phyloP scores from a whole-genome alignment of 2,329 filamentous ascomycete genomes.

The Pseudogymnoascus sp. region DNA sequence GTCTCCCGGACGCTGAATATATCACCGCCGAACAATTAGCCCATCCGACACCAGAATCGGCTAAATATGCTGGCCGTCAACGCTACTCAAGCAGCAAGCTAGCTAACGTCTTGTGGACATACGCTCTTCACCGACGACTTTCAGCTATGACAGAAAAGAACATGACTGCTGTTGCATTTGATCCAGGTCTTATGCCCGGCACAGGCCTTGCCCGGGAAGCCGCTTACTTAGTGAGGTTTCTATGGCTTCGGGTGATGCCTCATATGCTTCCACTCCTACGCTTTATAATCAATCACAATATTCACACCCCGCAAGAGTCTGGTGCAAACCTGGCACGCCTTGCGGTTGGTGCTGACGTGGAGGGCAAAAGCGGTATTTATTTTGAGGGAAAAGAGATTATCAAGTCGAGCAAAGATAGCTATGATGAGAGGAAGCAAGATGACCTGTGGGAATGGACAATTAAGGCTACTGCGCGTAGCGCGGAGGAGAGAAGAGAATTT shows the following conservation, averaged over 20 bases:
- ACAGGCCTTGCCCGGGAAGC: conserved; percentile 33
- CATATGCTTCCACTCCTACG: conserved; percentile 31
- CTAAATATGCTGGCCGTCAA: conserved; percentile 29
- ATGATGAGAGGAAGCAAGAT: conserved; percentile 38
- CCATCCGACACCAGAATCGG: conserved; percentile 28
- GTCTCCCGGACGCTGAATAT: conserved; percentile 37
- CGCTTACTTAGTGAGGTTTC: conserved; percentile 23
- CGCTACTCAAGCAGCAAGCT: conserved; percentile 40
- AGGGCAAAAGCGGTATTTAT: conserved; percentile 34
- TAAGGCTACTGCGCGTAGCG: conserved; percentile 23
- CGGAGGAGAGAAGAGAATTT: conserved; percentile 24
- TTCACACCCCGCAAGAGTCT: conserved; percentile 34
- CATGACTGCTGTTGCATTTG: conserved; percentile 36
- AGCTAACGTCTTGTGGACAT: conserved; percentile 40
- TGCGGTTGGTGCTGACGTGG: conserved; percentile 29
- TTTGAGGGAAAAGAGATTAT: conserved; percentile 36
- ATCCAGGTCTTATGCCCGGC: conserved; percentile 42
- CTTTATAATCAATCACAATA: conserved; percentile 28
- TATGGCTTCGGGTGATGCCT: conserved; percentile 32
- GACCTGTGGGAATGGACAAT: conserved; percentile 43
- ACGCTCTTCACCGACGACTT: conserved; percentile 35
- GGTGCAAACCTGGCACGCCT: conserved; percentile 35
- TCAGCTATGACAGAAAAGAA: conserved; percentile 18
- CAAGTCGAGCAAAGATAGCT: conserved; percentile 36
- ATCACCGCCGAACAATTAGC: conserved; percentile 38